Percentiles rank a stretch among this genome's conserved stretches.
phyloP scores from a whole-genome alignment of 306 rosid species.

The Citrullus mucosospermus region DNA sequence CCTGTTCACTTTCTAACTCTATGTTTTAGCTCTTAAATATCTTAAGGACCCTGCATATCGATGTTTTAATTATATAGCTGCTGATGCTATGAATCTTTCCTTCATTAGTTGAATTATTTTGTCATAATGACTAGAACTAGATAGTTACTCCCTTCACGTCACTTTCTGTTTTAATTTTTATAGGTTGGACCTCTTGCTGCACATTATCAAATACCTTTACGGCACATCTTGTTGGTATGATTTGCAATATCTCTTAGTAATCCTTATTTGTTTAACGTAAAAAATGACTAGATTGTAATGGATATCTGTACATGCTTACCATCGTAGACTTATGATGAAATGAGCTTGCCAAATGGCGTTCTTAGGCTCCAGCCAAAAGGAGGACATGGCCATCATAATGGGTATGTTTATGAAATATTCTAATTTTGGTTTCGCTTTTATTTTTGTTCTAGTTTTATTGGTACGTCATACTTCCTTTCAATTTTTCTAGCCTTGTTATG shows the following conservation, averaged over 20 bases:
- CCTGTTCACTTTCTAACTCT: neutral
- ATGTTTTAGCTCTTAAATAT: neutral
- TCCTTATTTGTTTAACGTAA: neutral
- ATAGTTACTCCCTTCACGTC: neutral
- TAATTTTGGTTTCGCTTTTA: neutral
- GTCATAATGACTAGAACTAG: neutral
- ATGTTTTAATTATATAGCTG: neutral
- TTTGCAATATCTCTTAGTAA: neutral
- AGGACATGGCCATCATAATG: slow-evolving; percentile 95
- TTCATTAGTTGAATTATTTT: neutral
- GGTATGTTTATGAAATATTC: slow-evolving; percentile 36
- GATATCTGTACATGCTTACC: neutral
- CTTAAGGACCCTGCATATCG: neutral
- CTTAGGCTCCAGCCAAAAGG: slow-evolving; percentile 73
- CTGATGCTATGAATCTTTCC: neutral
- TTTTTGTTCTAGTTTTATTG: neutral
- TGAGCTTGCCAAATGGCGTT: slow-evolving; percentile 93
- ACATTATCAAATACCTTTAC: slow-evolving; percentile 75
- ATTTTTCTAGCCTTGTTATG: neutral
- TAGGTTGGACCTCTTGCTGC: slow-evolving; percentile 97
- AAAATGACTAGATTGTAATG: neutral
- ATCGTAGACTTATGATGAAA: slow-evolving; percentile 72
- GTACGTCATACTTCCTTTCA: neutral
- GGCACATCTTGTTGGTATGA: slow-evolving; percentile 71
- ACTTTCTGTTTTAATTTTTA: neutral